A percentile compares a stretch with the other conserved stretches of the same genome.
phyloP scores from a whole-genome alignment of 371 early-diverging fungal species.

The Nosema muscidifuracis region DNA sequence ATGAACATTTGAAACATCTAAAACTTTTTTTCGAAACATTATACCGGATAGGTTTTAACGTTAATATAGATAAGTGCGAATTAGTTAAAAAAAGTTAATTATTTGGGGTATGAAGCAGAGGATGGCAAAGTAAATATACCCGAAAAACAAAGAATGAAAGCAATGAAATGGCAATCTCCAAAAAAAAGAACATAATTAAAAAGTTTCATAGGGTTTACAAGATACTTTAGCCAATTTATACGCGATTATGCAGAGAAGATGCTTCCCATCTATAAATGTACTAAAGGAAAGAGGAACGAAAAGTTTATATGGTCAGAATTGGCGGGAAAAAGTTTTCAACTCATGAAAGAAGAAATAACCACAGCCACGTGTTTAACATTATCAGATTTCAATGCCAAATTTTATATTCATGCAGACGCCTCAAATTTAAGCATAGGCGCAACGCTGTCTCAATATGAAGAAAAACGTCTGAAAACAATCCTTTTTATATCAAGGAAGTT shows the following conservation, averaged over 20 bases:
- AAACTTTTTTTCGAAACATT: neutral
- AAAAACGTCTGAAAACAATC: neutral
- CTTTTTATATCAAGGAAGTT: neutral
- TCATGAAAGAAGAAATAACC: neutral
- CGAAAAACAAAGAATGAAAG: too few species aligned
- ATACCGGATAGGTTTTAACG: neutral
- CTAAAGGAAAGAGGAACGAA: neutral
- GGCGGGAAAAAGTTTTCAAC: neutral
- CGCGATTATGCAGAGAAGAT: neutral
- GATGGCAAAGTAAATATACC: too few species aligned
- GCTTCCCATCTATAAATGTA: neutral
- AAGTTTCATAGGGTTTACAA: too few species aligned
- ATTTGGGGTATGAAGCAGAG: too few species aligned
- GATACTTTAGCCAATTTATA: too few species aligned
- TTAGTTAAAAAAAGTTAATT: too few species aligned
- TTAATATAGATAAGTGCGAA: too few species aligned
- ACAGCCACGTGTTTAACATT: neutral
- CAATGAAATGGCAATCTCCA: neutral
- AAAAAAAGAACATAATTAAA: neutral
- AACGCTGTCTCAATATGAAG: neutral
- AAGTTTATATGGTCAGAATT: neutral
- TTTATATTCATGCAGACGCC: too few species aligned
- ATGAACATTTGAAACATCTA: neutral
- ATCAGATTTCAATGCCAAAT: conserved; percentile 21
- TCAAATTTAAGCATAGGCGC: conserved; percentile 32